Evolutionary conservation across 2,329 filamentous ascomycete species (phyloP).

Genomic region (Zymoseptoria passerinii): DNA sequence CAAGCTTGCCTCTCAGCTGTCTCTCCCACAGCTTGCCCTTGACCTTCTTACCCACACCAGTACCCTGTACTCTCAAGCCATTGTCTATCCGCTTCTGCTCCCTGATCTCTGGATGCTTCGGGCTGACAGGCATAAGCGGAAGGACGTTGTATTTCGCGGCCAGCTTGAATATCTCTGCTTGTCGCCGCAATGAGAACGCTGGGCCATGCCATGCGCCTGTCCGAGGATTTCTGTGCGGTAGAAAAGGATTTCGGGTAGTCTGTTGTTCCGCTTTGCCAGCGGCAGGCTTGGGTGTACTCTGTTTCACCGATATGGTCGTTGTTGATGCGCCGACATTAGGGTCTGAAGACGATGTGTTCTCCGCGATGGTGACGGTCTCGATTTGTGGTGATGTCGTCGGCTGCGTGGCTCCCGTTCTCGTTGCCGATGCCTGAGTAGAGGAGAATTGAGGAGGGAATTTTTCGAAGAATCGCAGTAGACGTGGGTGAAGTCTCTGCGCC

Average conservation of each 20-base stretch:
- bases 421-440: slow-evolving; percentile 24
- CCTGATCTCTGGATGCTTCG: slow-evolving; percentile 47
- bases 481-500: slow-evolving; percentile 65
- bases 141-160: slow-evolving; percentile 50
- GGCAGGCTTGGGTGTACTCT: slow-evolving; percentile 31
- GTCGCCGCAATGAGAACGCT: slow-evolving; percentile 71
- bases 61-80: slow-evolving; percentile 81
- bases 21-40: slow-evolving; percentile 95
- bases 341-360: slow-evolving; percentile 36
- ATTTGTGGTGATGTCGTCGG: slow-evolving; percentile 18
- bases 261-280: slow-evolving; percentile 22
- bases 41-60: slow-evolving; percentile 75
- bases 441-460: slow-evolving; percentile 62
- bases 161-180: slow-evolving; percentile 85
- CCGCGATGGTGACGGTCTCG: slow-evolving; percentile 37
- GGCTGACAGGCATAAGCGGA: slow-evolving; percentile 26
- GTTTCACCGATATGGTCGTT: slow-evolving; percentile 31
- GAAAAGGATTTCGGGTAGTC: slow-evolving; percentile 61
- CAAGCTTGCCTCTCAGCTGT: slow-evolving; percentile 71
- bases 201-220: slow-evolving; percentile 82
- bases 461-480: slow-evolving; percentile 77
- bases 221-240: slow-evolving; percentile 64
- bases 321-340: slow-evolving; percentile 29
- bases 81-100: slow-evolving; percentile 66
- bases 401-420: slow-evolving; percentile 6